phyloP scores from a whole-genome alignment of 2,329 filamentous ascomycete species.

The Arthrinium puccinioides region DNA sequence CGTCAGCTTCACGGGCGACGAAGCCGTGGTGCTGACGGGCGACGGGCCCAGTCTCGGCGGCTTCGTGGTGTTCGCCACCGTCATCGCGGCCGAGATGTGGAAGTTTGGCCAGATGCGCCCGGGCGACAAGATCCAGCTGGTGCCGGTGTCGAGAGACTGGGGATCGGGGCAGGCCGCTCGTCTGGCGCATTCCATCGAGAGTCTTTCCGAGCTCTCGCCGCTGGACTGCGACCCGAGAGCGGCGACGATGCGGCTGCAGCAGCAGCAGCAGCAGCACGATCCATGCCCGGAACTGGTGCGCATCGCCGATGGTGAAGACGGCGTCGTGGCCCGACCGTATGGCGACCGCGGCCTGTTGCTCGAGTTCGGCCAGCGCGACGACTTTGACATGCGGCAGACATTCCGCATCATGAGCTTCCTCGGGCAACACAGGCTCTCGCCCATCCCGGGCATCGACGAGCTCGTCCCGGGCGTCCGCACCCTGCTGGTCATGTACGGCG shows the following conservation, averaged over 20 bases:
- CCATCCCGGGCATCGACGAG: slow-evolving; percentile 7
- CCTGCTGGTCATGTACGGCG: slow-evolving; percentile 22
- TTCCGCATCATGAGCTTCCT: slow-evolving; percentile 6
- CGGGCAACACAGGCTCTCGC: slow-evolving; percentile 4
- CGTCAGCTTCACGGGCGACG: slow-evolving; percentile 35
- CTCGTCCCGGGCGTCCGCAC: slow-evolving; percentile 26
- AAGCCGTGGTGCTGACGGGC: slow-evolving; percentile 28
- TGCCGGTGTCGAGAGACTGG: slow-evolving; percentile 17
- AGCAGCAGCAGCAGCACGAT: no score
- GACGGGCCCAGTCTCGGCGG: slow-evolving; percentile 35
- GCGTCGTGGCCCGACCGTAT: slow-evolving; percentile 8
- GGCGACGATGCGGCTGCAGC: not conserved
- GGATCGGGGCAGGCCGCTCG: slow-evolving; percentile 16
- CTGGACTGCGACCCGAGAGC: not conserved
- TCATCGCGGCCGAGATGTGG: slow-evolving; percentile 31
- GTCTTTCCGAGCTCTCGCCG: slow-evolving; percentile 3
- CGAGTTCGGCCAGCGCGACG: slow-evolving; percentile 8
- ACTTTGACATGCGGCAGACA: slow-evolving; percentile 11
- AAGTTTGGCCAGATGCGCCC: slow-evolving; percentile 32
- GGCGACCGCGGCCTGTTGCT: slow-evolving; percentile 11
- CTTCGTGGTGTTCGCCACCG: slow-evolving; percentile 30
- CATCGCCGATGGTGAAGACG: slow-evolving; percentile 1
- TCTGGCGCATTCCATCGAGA: slow-evolving; percentile 14
- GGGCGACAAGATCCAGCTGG: slow-evolving; percentile 28
- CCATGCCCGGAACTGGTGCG: not conserved